phyloP scores from a whole-genome alignment of 78 protist genomes.

The Dictyostelium discoideum region DNA sequence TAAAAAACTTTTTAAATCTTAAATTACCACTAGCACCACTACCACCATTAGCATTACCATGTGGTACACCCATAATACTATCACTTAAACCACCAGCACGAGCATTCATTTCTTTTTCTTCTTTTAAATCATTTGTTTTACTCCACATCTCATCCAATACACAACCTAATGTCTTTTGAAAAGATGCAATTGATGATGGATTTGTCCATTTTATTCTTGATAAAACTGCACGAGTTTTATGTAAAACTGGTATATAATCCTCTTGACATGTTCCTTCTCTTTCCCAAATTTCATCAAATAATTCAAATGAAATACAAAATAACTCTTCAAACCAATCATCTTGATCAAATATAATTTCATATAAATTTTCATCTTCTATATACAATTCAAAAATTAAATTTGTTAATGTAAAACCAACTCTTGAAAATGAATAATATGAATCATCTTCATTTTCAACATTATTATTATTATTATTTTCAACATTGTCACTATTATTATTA shows the following conservation, averaged over 20 bases:
- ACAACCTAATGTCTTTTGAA: constrained; percentile 61
- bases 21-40: not conserved
- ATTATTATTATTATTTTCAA: not conserved
- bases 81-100: constrained; percentile 40
- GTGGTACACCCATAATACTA: constrained; percentile 67
- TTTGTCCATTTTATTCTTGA: constrained; percentile 73
- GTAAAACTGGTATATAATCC: constrained; percentile 55
- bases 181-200: constrained; percentile 42
- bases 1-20: constrained; percentile 54
- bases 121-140: constrained; percentile 7
- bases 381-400: constrained; percentile 55
- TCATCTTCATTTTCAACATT: not conserved
- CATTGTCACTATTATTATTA: too few species aligned
- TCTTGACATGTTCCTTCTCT: constrained; percentile 36
- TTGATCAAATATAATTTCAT: constrained; percentile 75
- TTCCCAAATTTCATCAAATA: constrained; percentile 78
- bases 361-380: constrained; percentile 72
- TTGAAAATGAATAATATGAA: constrained; percentile 36
- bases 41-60: not conserved
- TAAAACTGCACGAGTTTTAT: constrained; percentile 54
- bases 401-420: constrained; percentile 54
- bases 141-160: constrained; percentile 77
- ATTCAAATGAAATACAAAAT: constrained; percentile 71
- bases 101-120: constrained; percentile 33
- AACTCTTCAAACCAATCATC: constrained; percentile 81